Percentiles rank a stretch among this genome's conserved stretches.
Conservation (phyloP, 169 alveolate species). For the Cardiosporidium cionae region DNA sequence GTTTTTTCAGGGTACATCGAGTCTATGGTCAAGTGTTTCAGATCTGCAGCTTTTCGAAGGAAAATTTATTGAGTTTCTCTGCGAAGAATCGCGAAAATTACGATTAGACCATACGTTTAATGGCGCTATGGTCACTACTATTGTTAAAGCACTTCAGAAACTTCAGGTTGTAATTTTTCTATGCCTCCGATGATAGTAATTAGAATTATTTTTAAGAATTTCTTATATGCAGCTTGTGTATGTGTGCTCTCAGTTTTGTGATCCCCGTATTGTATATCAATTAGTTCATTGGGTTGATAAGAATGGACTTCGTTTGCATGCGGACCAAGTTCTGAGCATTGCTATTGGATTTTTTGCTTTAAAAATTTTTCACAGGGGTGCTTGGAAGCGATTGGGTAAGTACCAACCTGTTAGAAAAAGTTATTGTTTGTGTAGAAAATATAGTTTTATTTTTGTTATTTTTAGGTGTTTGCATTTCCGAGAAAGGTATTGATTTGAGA, state of each 20-base stretch:
- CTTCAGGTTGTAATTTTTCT: too few relatives aligned
- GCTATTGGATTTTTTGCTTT: not conserved
- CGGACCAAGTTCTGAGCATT: not conserved
- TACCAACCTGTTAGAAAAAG: too few relatives aligned
- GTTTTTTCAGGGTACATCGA: too few relatives aligned
- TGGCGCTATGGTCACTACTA: not conserved
- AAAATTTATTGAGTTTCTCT: not conserved
- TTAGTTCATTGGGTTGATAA: constrained; percentile 4
- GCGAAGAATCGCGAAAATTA: constrained; percentile 2
- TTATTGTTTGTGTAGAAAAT: too few relatives aligned
- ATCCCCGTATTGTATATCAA: constrained; percentile 9
- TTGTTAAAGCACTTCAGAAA: not conserved
- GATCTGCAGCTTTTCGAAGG: not conserved
- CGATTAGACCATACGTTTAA: constrained; percentile 1
- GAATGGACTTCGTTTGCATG: not conserved
- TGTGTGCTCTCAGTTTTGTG: too few relatives aligned
- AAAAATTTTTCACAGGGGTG: not conserved
- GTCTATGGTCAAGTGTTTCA: not conserved
- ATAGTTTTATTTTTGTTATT: too few relatives aligned
- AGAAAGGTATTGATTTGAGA: not conserved
- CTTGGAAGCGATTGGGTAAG: constrained; percentile 4
- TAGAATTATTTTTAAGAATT: too few relatives aligned
- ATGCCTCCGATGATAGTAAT: too few relatives aligned
- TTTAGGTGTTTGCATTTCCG: not conserved
- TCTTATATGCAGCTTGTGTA: too few relatives aligned